Evolutionary conservation across 2,329 filamentous ascomycete species (phyloP), one percentile per base, ranked within the genome.

Genomic region (Cladosporium austrohemisphaericum): DNA sequence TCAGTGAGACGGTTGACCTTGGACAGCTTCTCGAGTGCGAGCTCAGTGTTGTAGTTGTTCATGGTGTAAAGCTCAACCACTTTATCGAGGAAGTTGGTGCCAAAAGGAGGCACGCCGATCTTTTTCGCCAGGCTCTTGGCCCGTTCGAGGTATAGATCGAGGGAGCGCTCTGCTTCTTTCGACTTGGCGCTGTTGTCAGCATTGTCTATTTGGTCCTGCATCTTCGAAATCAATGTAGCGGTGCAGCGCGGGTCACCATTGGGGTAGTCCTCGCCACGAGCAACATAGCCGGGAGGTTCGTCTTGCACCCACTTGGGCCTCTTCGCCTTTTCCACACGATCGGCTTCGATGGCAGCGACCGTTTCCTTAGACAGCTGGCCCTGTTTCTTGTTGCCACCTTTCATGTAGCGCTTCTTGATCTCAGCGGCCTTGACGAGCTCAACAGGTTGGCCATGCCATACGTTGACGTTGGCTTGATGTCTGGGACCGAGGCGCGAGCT

Each of bases 301-400:
- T 97, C 93, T 72, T 94, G 84, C 25, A 97, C 79, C 89, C 90
- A 96, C 68, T 91, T 93, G 1, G 92, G 92, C 16, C 91, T 84
- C 55, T 85, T 88, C 49, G 90, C 88, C 53, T 84, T 83, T 56
- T 84, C 82, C 32, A 83, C 76, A 59, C 87, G 91, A 57, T 96
- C 89, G 6, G 85, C 85, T 68, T 96, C 92, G 5, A 90, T 74
- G 2, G 85, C 84, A 28, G 88, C 86, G 47, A 86, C 73, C 1
- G 84, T 82, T 59, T 95, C 91, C 66, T 93, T 95, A 20, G 85
- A 83, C 36, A 85, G 70, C 60, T 91, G 93, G 29, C 78, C 74
- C 52, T 89, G 85, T 62, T 88, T 91, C 65, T 89, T 89, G 51
- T 84, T 79, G 44, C 73, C 72, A 35, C 74, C 71, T 63, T 84